Base-by-base conservation (phyloP, 2,329 filamentous ascomycete species). In the Fusarium aywerte region DNA sequence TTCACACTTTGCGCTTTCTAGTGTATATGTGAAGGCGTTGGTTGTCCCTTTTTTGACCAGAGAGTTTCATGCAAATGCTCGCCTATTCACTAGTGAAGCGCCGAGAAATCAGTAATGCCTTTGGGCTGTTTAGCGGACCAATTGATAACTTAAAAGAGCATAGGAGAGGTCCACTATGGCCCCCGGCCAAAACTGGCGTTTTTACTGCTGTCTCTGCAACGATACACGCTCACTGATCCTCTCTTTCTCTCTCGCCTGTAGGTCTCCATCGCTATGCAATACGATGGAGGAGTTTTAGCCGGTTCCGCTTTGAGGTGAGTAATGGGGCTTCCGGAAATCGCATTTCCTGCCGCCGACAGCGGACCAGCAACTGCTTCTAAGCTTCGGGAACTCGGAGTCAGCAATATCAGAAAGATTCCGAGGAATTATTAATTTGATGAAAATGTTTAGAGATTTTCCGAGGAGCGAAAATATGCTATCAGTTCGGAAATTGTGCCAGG, bases 351-450 rank as follows among this genome's bases (percentile, higher is more conserved):
- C 67, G 57, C 68, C 68, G 68, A 70, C 68, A 70, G 53, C 68
- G 68, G 68, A 71, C 62, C 55, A 39, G 27, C 23, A 27, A 36
- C 5, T 48, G 12, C 35, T 40, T 36, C 44, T 23, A 56, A 35
- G 31, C 20, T 21, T 68, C 54, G 50, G 65, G n/a, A 48, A 43
- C 18, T 66, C 49, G 51, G 55, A 21, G 39, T 58, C 43, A 56
- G 49, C 36, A 39, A 29, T 18, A 11, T 36, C 12, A 31, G 79
- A 85, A n/a, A 84, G 70, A 84, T 88, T 55, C 32, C 32, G 32
- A 49, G 32, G 21, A 36, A 49, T 49, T 49, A 5, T 18, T 15
- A 16, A 48, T 18, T 25, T 18, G 16, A 15, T 25, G n/a, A 48
- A 20, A 6, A 8, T 39, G 13, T 4, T 20, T 6, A 76, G 89